phyloP scores from a whole-genome alignment of 2,329 filamentous ascomycete genomes.

The Lachnellula occidentalis region DNA sequence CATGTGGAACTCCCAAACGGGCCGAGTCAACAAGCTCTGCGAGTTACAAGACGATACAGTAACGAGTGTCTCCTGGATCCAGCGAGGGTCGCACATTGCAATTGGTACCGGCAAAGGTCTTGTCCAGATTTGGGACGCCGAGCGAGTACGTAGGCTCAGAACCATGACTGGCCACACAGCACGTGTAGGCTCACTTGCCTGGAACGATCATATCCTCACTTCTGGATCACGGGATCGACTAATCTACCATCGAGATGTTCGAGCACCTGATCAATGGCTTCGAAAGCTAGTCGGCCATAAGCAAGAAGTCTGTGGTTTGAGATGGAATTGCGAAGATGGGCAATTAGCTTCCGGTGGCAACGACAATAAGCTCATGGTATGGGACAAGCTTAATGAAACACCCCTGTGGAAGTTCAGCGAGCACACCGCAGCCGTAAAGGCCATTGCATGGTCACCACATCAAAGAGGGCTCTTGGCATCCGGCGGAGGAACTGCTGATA shows the following conservation, averaged over 20 bases:
- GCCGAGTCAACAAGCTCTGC: constrained; percentile 88
- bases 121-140: constrained; percentile 97
- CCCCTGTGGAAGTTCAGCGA: constrained; percentile 92
- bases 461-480: constrained; percentile 91
- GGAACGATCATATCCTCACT: constrained; percentile 96
- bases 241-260: constrained; percentile 94
- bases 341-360: constrained; percentile 95
- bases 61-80: constrained; percentile 97
- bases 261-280: constrained; percentile 85
- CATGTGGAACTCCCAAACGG: constrained; percentile 94
- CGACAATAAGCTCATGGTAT: constrained; percentile 98
- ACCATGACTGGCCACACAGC: constrained; percentile 97
- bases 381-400: constrained; percentile 91
- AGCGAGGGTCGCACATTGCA: constrained; percentile 90
- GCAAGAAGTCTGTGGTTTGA: constrained; percentile 93
- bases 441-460: constrained; percentile 96
- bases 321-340: constrained; percentile 95
- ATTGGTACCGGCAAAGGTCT: constrained; percentile 93
- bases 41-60: constrained; percentile 89
- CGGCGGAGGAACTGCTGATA: constrained; percentile 90
- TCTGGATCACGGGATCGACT: constrained; percentile 89
- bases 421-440: constrained; percentile 93
- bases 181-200: constrained; percentile 87
- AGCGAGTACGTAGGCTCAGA: constrained; percentile 74
- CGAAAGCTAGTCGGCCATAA: constrained; percentile 88